Percentiles rank a stretch among this genome's conserved stretches.
These are phyloP conservation scores for Litsea cubeba DNA, from an alignment of 164 flowering plant genomes.

Conservation along the genomic window DNA sequence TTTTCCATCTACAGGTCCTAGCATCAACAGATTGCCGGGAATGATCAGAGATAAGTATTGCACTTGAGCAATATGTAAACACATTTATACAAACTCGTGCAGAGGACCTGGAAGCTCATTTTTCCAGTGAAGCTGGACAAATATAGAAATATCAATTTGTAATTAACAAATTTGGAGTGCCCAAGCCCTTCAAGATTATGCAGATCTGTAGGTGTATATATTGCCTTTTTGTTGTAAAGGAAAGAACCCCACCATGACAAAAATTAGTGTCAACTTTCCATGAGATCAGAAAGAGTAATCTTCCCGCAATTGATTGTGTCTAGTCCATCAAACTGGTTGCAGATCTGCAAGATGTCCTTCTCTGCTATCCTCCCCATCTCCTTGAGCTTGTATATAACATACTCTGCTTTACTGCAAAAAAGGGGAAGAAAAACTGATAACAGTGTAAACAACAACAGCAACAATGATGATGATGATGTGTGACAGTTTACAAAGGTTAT, in stretches of 20 bases:
- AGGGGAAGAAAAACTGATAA: no score
- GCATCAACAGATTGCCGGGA: neutral
- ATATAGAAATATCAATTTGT: neutral
- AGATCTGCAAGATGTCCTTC: constrained; percentile 58
- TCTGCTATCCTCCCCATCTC: constrained; percentile 71
- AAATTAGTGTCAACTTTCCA: constrained; percentile 38
- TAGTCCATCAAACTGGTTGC: constrained; percentile 57
- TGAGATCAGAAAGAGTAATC: constrained; percentile 66
- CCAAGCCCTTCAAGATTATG: neutral
- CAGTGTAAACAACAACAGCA: no score
- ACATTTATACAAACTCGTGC: neutral
- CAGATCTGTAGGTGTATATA: neutral
- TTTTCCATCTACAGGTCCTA: neutral
- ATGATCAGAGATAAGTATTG: neutral
- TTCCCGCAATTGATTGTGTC: constrained; percentile 64
- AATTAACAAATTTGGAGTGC: neutral
- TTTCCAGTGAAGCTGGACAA: neutral
- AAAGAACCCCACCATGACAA: neutral
- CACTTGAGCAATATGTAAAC: neutral
- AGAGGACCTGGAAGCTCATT: neutral
- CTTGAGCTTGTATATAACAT: constrained; percentile 77
- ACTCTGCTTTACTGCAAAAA: constrained; percentile 65
- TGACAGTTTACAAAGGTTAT: no score
- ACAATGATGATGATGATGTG: no score
- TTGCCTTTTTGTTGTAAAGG: neutral